Evolutionary conservation across 306 rosid species (phyloP).

Genomic region (Oemleria cerasiformis): DNA sequence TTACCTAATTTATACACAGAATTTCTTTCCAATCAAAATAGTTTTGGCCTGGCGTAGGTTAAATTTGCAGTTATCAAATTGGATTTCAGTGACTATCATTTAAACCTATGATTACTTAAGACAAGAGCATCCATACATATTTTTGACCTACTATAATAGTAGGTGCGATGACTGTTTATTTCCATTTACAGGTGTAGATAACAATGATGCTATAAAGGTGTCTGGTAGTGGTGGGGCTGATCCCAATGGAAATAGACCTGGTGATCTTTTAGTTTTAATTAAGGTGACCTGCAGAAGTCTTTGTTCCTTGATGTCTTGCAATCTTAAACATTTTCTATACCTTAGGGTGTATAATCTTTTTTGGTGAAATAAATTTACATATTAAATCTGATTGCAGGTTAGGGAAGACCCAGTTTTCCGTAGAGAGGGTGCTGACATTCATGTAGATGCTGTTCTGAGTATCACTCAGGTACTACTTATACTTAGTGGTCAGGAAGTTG

Average conservation of each 20-base stretch:
- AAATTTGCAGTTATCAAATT: no score
- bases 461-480: conserved; percentile 64
- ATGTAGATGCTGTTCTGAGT: conserved; percentile 76
- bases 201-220: conserved; percentile 59
- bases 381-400: conserved; percentile 42
- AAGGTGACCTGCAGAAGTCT: conserved; percentile 37
- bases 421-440: conserved; percentile 85
- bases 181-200: conserved; percentile 65
- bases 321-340: no score
- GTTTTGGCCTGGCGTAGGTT: no score
- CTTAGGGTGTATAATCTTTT: not conserved
- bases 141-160: not conserved
- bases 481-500: not conserved
- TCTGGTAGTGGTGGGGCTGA: conserved; percentile 80
- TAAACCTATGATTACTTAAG: no score
- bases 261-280: conserved; percentile 75
- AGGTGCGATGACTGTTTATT: conserved; percentile 17
- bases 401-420: conserved; percentile 87
- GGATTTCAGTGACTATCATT: no score
- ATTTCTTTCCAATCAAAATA: no score
- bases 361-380: not conserved
- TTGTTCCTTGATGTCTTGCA: no score
- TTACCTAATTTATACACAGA: no score
- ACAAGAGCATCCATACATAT: no score
- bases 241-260: conserved; percentile 83